A percentile compares a stretch with the other conserved stretches of the same genome.
Evolutionary conservation across 75 land plant species (phyloP).

Genomic region (Cunninghamia lanceolata): DNA sequence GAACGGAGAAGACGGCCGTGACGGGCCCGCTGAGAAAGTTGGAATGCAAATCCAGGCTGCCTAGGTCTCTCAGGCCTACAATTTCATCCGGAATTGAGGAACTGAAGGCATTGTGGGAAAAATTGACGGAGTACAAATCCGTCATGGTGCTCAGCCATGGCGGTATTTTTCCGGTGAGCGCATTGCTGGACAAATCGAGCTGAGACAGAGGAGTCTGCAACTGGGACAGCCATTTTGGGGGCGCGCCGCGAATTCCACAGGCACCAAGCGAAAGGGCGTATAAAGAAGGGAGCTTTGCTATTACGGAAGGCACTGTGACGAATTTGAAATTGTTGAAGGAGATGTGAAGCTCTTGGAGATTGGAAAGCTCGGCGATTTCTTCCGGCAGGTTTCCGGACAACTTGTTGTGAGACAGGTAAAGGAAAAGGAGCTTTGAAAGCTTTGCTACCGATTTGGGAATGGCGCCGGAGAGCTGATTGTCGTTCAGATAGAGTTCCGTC

Average conservation of each 20-base stretch:
- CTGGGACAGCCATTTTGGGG: slow-evolving; percentile 9
- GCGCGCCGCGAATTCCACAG: slow-evolving; percentile 3
- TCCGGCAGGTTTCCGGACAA: too few species aligned
- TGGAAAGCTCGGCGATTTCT: background rate
- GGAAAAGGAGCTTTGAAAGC: too few species aligned
- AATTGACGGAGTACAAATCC: slow-evolving; percentile 31
- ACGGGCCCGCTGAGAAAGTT: slow-evolving; percentile 26
- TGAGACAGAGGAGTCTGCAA: slow-evolving; percentile 13
- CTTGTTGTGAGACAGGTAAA: too few species aligned
- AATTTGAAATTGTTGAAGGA: background rate
- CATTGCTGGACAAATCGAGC: slow-evolving; percentile 40
- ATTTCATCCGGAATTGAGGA: slow-evolving; percentile 23
- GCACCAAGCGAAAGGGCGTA: slow-evolving; percentile 24
- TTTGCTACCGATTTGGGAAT: too few species aligned
- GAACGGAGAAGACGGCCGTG: slow-evolving; percentile 13
- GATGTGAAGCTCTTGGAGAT: slow-evolving; percentile 3
- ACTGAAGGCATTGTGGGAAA: slow-evolving; percentile 21
- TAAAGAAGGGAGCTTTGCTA: slow-evolving; percentile 22
- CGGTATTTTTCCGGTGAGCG: slow-evolving; percentile 31
- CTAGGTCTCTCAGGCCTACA: slow-evolving; percentile 16
- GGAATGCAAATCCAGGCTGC: slow-evolving; percentile 39
- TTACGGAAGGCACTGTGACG: slow-evolving; percentile 14
- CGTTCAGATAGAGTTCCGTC: slow-evolving; percentile 5
- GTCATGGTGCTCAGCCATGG: slow-evolving; percentile 29
- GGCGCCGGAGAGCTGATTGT: too few species aligned